A percentile compares a stretch with the other conserved stretches of the same genome.
phyloP scores from a whole-genome alignment of 495 filamentous ascomycete genomes.

The Tetracladium setigerum region DNA sequence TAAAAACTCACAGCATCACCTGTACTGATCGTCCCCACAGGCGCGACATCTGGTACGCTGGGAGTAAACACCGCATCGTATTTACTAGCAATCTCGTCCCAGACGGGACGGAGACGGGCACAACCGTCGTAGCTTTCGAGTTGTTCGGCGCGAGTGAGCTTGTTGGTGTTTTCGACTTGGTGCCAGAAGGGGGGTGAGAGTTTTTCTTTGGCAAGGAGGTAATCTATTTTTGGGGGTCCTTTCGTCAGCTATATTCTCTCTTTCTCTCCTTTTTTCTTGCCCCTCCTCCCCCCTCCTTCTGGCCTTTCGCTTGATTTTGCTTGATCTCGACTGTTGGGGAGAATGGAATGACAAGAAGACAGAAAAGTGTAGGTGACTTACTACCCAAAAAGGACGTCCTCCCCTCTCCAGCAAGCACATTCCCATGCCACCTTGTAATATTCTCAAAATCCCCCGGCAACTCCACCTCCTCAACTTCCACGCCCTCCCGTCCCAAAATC shows the following conservation, averaged over 20 bases:
- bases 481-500: conserved; percentile 33
- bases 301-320: too few species aligned
- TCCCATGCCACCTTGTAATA: conserved; percentile 32
- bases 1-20: conserved; percentile 34
- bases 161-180: conserved; percentile 35
- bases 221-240: conserved; percentile 31
- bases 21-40: conserved; percentile 34
- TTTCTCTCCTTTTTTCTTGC: not conserved
- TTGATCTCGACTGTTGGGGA: too few species aligned
- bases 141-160: conserved; percentile 30
- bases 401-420: conserved; percentile 33
- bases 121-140: conserved; percentile 36
- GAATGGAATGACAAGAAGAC: not conserved
- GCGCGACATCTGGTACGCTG: conserved; percentile 41
- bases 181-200: conserved; percentile 28
- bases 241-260: not conserved
- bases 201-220: conserved; percentile 31
- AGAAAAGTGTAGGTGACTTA: conserved; percentile 7
- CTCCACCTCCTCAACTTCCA: conserved; percentile 37
- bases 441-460: conserved; percentile 36
- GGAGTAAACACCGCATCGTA: conserved; percentile 43
- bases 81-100: conserved; percentile 35
- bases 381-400: conserved; percentile 31
- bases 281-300: too few species aligned
- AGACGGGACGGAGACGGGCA: conserved; percentile 35